Base-by-base conservation (phyloP, 208 protist genomes). In the Wallacemonas sp. region DNA sequence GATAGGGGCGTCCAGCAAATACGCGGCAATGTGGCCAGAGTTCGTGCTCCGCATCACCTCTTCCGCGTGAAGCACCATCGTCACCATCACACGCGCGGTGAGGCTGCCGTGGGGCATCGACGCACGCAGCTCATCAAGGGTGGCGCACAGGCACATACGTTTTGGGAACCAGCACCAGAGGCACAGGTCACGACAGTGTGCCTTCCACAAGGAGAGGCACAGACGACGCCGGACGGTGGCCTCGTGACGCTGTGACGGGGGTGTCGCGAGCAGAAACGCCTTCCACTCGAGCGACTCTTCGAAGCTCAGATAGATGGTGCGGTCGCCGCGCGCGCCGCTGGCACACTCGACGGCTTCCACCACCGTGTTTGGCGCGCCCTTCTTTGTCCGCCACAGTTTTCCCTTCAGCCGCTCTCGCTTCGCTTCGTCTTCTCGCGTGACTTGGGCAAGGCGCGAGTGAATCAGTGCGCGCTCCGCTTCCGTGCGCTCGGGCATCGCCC, bases 31-130 rank as follows among this genome's bases (percentile, higher is more conserved):
- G 69, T 94, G 87, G 5, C 87, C 87, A 3, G 87, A 83, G 73
- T 94, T 94, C 21, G 87, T 91, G 63, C 80, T 84, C 13, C 87
- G 87, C 78, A 94, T 82, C 38, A 94, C 19, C 71, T 94, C 87
- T 63, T 85, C 87, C 8, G 76, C 55, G 71, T 94, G 87, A 55
- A 94, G 70, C 15, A 94, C 64, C 67, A 94, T 83, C 37, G 84
- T 91, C 36, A 93, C 73, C 39, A 70, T 58, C 2, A 82, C 69
- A 24, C 63, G 53, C 21, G 34, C 24, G 24, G 73, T 60, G 9
- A 77, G 37, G 22, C 69, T 38, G 37, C 15, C 36, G 0, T 57
- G 41, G 13, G 71, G 79, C 48, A 94, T 39, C 2, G 59, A 36
- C 10, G 60, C 64, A 30, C 76, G 66, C 42, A 78, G 73, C 12